Evolutionary conservation across 1,284 basidiomycete species (phyloP).

Genomic region (Bjerkandera adusta): DNA sequence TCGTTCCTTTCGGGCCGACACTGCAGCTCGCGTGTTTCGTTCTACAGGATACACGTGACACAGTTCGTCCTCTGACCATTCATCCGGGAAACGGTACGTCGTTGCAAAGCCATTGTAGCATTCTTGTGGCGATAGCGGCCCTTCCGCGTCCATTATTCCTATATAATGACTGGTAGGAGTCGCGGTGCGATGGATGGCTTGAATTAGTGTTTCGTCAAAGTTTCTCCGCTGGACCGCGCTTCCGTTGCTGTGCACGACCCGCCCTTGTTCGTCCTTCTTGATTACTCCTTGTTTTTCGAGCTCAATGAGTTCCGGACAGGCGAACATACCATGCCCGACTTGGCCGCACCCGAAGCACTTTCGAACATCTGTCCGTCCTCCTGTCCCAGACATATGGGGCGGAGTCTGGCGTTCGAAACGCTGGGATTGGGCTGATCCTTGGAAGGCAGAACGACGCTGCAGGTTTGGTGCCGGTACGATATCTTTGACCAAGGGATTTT

Average conservation of each 20-base stretch:
- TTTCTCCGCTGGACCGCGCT: background rate
- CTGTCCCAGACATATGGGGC: background rate
- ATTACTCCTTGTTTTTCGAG: too few relatives aligned
- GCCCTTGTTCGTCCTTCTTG: too few relatives aligned
- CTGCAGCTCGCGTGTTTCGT: background rate
- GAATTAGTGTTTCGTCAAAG: background rate
- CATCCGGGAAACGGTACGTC: too few relatives aligned
- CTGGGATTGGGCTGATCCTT: background rate
- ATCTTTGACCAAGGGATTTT: slow-evolving; percentile 2
- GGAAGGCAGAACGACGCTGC: background rate
- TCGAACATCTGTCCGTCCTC: background rate
- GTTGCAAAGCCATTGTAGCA: too few relatives aligned
- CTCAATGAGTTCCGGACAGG: too few relatives aligned
- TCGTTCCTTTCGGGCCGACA: too few relatives aligned
- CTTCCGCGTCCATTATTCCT: background rate
- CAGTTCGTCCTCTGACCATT: background rate
- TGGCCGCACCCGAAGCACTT: background rate
- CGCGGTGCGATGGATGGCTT: background rate
- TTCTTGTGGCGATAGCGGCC: too few relatives aligned
- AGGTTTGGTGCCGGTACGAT: background rate
- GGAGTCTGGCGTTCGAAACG: background rate
- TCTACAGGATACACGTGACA: background rate
- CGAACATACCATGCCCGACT: too few relatives aligned
- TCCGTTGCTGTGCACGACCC: background rate
- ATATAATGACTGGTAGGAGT: background rate